These are phyloP conservation scores for Sporothrix pseudoabietina DNA, from an alignment of 2,329 filamentous ascomycete species.

Conservation along the genomic window DNA sequence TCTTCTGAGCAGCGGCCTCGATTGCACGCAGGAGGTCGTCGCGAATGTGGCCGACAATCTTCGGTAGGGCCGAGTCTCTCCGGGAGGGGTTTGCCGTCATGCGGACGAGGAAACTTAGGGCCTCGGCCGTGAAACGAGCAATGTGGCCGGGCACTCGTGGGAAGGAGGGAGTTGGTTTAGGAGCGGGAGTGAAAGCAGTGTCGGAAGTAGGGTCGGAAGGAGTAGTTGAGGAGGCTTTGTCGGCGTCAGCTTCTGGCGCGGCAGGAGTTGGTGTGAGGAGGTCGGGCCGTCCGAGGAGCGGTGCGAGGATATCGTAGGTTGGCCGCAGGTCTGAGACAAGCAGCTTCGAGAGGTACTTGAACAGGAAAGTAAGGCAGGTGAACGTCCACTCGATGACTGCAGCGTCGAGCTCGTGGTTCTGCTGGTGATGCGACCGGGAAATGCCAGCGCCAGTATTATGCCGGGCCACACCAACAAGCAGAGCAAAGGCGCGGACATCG, in stretches of 20 bases:
- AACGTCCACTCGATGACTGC: constrained; percentile 99
- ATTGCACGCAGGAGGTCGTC: constrained; percentile 58
- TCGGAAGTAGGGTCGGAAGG: background rate
- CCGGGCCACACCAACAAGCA: constrained; percentile 73
- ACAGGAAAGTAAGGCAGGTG: constrained; percentile 87
- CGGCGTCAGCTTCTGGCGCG: background rate
- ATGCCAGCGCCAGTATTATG: constrained; percentile 32
- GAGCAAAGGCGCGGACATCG: constrained; percentile 72
- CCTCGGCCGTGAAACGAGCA: constrained; percentile 89
- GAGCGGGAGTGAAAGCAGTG: background rate
- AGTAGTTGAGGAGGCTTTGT: background rate
- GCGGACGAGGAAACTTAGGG: constrained; percentile 88
- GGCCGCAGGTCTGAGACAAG: constrained; percentile 83
- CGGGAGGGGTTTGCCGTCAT: constrained; percentile 76
- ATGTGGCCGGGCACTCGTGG: constrained; percentile 78
- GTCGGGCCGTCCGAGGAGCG: constrained; percentile 74
- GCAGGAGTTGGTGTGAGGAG: background rate
- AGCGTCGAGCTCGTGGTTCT: constrained; percentile 70
- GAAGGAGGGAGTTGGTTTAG: background rate
- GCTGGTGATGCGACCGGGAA: constrained; percentile 28
- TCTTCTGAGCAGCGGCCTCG: constrained; percentile 47
- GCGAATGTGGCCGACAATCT: constrained; percentile 72
- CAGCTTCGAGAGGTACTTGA: constrained; percentile 92
- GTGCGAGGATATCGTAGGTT: constrained; percentile 78
- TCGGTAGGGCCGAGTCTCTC: constrained; percentile 69